Evolutionary conservation across 768 basidiomycete genomes (phyloP), one percentile per base, ranked within the genome.

Genomic region (Tephrocybe sp.): DNA sequence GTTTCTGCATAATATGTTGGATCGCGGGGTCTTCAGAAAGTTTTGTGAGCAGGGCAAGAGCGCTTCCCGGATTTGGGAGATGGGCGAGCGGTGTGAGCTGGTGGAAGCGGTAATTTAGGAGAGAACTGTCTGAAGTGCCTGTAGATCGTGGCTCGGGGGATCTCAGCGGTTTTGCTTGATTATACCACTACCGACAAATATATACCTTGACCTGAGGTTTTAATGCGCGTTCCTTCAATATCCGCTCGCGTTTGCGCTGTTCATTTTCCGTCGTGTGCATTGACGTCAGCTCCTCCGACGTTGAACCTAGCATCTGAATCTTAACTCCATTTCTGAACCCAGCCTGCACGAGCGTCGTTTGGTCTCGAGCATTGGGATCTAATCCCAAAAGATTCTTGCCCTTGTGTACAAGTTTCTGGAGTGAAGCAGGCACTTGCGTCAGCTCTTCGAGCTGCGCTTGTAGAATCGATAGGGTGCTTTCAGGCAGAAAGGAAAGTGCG

Each of bases 341-440:
- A 0, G 59, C 79, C 65, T 60, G 60, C 3, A 11, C 64, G 57
- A 71, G 58, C 24, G 60, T 73, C 39, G 50, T 67, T 21, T 57
- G 62, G 30, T 63, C 57, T 32, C 59, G 54, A 15, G 64, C 39
- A 15, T 65, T 27, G 0, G 63, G 49, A 44, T 69, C 77, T 6
- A 40, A 28, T 31, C 39, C 44, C 18, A 56, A 15, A 9, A 64
- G 47, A 43, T 70, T 76, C 72, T 86, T 89, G 27, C 88, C 86
- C 61, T 82, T 87, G 69, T 77, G 86, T 8, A 90, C 63, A 34
- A 90, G 70, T 59, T 91, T 92, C 69, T 91, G 88, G 32, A 83
- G 67, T 3, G 73, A 62, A 3, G 80, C 74, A 0, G 87, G 86
- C 9, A 90, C 83, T 21, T 74, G 72, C 1, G 87, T 90, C 24